These are phyloP conservation scores for Astrephomene gubernaculifera DNA, from an alignment of 139 green algal genomes.

Conservation along the genomic window DNA sequence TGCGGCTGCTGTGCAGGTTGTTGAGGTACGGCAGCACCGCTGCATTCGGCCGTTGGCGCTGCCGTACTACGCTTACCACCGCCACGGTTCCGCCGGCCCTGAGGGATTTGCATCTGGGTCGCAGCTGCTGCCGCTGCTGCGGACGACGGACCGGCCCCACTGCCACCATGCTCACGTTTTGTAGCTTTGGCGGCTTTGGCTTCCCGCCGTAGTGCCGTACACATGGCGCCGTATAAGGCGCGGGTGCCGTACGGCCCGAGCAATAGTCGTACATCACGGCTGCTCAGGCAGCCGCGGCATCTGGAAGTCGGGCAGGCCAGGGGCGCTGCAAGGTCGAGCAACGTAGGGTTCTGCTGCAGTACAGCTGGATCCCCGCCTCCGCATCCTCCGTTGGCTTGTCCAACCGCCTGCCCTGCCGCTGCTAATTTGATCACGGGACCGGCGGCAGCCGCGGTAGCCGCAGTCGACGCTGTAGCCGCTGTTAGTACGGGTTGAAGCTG, in stretches of 20 bases:
- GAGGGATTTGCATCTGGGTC: not conserved
- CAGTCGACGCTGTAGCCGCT: not conserved
- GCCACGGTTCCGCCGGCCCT: not conserved
- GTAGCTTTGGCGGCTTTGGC: not conserved
- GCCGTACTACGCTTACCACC: not conserved
- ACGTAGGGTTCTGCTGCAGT: too few species aligned
- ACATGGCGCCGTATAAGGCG: not conserved
- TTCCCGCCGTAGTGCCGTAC: slow-evolving; percentile 10
- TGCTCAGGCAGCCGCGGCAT: slow-evolving; percentile 21
- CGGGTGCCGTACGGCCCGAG: not conserved
- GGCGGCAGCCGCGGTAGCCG: not conserved
- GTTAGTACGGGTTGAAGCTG: not conserved
- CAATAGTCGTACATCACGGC: slow-evolving; percentile 31
- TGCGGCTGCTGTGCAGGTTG: too few species aligned
- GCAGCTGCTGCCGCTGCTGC: not conserved
- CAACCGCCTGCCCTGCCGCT: too few species aligned
- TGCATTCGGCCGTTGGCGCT: not conserved
- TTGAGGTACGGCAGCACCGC: too few species aligned
- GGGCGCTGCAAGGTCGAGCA: slow-evolving; percentile 23
- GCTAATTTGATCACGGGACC: not conserved
- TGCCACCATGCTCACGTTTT: not conserved
- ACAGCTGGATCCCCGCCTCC: not conserved
- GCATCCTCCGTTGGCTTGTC: not conserved
- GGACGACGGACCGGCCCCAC: not conserved
- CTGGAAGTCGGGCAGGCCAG: not conserved